Percentiles rank a stretch among this genome's conserved stretches.
Conservation (phyloP, 2,329 filamentous ascomycete genomes). For the Ceratocystis cubensis region DNA sequence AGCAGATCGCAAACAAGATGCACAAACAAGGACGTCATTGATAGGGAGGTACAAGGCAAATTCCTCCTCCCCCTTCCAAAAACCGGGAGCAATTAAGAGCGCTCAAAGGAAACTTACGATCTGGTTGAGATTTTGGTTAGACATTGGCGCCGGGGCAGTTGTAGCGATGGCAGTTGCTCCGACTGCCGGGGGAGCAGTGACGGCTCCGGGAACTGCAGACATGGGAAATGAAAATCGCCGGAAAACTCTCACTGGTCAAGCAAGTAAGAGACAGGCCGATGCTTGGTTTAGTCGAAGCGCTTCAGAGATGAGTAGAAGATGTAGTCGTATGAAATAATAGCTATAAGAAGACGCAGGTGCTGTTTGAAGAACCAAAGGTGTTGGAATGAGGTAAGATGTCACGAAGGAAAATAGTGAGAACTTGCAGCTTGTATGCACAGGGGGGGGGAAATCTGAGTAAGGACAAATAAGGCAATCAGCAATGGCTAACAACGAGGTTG, state of each 20-base stretch:
- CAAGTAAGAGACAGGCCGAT: not conserved
- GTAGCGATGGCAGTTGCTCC: conserved; percentile 25
- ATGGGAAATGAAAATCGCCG: not conserved
- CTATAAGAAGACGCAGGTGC: not conserved
- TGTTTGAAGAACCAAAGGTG: not conserved
- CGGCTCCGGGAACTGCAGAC: conserved; percentile 22
- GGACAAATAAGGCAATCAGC: not conserved
- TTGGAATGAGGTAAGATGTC: not conserved
- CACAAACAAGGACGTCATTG: not conserved
- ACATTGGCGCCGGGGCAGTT: conserved; percentile 38
- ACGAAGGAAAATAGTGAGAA: not conserved
- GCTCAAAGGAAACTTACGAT: conserved; percentile 57
- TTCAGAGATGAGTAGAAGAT: not conserved
- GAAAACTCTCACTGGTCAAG: not conserved
- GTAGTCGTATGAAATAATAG: not conserved
- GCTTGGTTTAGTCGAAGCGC: not conserved
- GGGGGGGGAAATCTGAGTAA: too few relatives aligned
- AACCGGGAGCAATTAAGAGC: not conserved
- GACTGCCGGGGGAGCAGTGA: conserved; percentile 22
- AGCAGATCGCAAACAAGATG: not conserved
- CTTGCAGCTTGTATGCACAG: not conserved
- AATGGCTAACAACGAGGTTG: not conserved
- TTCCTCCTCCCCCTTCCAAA: not conserved
- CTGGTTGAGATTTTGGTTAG: conserved; percentile 84
- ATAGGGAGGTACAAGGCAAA: not conserved